These are phyloP conservation scores for Saccharum officinarum DNA, from an alignment of 176 grass and related monocot species.

Conservation along the genomic window DNA sequence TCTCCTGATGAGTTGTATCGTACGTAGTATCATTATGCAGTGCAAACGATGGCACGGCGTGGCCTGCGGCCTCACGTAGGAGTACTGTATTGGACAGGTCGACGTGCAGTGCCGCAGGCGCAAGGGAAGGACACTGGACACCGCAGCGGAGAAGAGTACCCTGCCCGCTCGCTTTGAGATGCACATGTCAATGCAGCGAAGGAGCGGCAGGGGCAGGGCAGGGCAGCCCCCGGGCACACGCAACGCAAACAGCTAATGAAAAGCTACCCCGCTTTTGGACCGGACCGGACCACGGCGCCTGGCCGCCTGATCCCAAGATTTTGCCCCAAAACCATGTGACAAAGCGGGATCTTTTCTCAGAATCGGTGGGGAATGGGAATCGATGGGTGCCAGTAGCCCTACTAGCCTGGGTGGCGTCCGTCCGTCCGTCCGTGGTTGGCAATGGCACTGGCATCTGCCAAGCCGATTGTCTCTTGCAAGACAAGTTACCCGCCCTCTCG, in stretches of 20 bases:
- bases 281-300: constrained; percentile 29
- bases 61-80: background rate
- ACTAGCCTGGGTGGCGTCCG: background rate
- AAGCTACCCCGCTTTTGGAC: constrained; percentile 38
- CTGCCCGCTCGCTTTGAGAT: constrained; percentile 6
- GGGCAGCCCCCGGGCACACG: background rate
- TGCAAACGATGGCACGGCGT: background rate
- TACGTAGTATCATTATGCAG: background rate
- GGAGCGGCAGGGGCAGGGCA: background rate
- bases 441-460: background rate
- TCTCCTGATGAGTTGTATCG: too few relatives aligned
- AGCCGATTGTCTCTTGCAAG: constrained; percentile 60
- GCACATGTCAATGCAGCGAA: background rate
- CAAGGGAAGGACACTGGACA: background rate
- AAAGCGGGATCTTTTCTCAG: constrained; percentile 37
- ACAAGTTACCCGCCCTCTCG: constrained; percentile 20
- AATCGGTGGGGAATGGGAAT: background rate
- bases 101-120: constrained; percentile 32
- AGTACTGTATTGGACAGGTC: constrained; percentile 22
- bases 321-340: constrained; percentile 33
- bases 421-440: constrained; percentile 9
- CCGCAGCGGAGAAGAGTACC: background rate
- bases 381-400: background rate
- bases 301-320: constrained; percentile 26
- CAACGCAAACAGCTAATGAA: constrained; percentile 19